Percentiles rank a stretch among this genome's conserved stretches.
These are phyloP conservation scores for Umbellularia californica DNA, from an alignment of 164 flowering plant genomes.

Conservation along the genomic window DNA sequence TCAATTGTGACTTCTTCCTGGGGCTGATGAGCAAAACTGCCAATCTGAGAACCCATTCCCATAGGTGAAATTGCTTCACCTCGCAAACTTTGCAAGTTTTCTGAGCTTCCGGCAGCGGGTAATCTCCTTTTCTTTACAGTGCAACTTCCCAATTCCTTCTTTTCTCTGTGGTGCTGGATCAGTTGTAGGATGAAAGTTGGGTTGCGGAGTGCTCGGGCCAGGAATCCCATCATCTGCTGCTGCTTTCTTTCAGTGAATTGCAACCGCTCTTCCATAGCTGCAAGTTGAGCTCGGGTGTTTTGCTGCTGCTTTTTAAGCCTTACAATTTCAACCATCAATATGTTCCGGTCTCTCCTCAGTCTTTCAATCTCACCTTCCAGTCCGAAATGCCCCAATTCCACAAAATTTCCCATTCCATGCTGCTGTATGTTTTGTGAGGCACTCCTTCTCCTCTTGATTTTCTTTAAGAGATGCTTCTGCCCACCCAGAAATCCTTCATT, in stretches of 20 bases:
- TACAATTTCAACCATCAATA: conserved; percentile 41
- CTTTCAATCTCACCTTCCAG: conserved; percentile 43
- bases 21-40: background rate
- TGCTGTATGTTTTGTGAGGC: conserved; percentile 26
- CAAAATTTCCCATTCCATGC: conserved; percentile 9
- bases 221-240: conserved; percentile 39
- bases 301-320: conserved; percentile 54
- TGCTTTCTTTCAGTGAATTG: conserved; percentile 43
- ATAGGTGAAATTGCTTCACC: conserved; percentile 5
- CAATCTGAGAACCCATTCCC: background rate
- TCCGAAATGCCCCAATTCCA: conserved; percentile 23
- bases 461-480: conserved; percentile 62
- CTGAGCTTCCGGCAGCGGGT: conserved; percentile 15
- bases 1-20: conserved; percentile 23
- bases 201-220: conserved; percentile 36
- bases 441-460: conserved; percentile 49
- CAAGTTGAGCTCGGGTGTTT: conserved; percentile 27
- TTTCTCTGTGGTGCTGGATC: conserved; percentile 22
- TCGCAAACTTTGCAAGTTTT: conserved; percentile 16
- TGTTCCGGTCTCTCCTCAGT: conserved; percentile 39
- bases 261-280: conserved; percentile 38
- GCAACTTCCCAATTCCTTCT: conserved; percentile 22
- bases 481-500: conserved; percentile 62
- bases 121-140: conserved; percentile 34
- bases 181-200: conserved; percentile 40